Percentiles rank a stretch among this genome's conserved stretches.
phyloP scores from a whole-genome alignment of 352 stramenopile genomes.

The Peronospora belbahrii region DNA sequence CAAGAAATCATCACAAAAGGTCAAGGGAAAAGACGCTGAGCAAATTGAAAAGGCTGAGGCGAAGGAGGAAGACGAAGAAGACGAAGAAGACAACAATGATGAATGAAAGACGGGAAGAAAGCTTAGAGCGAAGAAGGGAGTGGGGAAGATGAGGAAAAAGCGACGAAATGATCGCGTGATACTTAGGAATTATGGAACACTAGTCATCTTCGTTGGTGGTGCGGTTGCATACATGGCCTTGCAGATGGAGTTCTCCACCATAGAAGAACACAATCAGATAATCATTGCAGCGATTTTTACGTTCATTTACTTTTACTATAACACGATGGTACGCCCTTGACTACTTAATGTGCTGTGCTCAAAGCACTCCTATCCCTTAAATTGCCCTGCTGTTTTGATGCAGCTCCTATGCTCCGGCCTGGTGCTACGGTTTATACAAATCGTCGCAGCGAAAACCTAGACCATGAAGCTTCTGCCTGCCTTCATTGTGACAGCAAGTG shows the following conservation, averaged over 20 bases:
- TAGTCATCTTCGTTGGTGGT: slow-evolving; percentile 1
- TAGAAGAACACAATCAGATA: not conserved
- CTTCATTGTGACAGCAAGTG: not conserved
- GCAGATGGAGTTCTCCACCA: not conserved
- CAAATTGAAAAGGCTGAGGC: slow-evolving; percentile 1
- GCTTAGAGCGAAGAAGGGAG: no score
- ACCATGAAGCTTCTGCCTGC: slow-evolving; percentile 17
- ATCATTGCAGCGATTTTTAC: not conserved
- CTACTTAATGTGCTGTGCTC: no score
- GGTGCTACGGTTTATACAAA: no score
- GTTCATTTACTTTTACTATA: no score
- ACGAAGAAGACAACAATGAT: slow-evolving; percentile 6
- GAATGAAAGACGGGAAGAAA: not conserved
- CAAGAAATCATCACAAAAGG: slow-evolving; percentile 2
- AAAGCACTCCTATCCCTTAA: no score
- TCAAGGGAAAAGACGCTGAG: not conserved
- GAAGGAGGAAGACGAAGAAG: slow-evolving; percentile 9
- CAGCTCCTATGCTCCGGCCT: no score
- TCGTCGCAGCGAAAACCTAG: no score
- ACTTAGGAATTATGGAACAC: slow-evolving; percentile 16
- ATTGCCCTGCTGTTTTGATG: no score
- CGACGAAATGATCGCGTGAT: not conserved
- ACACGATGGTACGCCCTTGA: no score
- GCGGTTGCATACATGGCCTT: not conserved
- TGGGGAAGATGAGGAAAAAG: not conserved